Base-by-base conservation (phyloP, 106 monocot species). In the Allium fistulosum region DNA sequence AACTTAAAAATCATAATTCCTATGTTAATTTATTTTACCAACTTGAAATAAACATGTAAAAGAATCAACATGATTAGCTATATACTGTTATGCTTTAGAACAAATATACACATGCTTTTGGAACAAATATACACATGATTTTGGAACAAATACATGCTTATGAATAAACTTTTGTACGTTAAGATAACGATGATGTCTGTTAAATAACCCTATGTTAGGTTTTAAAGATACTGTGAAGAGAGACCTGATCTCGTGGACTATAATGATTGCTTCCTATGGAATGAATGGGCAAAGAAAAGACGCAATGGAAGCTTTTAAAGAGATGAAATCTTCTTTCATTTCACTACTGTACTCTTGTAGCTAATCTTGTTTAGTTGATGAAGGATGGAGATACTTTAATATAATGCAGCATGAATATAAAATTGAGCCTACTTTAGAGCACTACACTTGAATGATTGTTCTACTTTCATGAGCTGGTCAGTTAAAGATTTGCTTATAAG, bases 401-500 rank as follows among this genome's bases (percentile, higher is more conserved):
- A 69, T 75, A 11, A 91, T 91, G 90, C 75, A 76, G 67, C 70
- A 79, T 63, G 87, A 91, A 45, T 84, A 77, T 72, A 77, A 77
- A 14, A 78, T 90, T 48, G 83, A 87, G 46, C 92, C 92, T 27
- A 70, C 69, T 46, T n/a, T 85, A 37, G 85, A 88, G 69, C 92
- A 92, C 61, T 92, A 85, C 63, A 76, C 80, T 7, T 92, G 85
- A 59, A 88, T 88, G 80, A 88, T 92, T 53, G 92, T 85, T 65
- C 56, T 92, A 48, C 82, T 92, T 45, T 74, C 87, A 71, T 82
- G 82, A 71, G 80, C 84, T 46, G 92, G 88, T 28, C 62, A 51
- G 17, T 53, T 92, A 61, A 71, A 18, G 14, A 83, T 22, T 83
- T 65, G 92, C 88, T 49, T 88, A 76, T 15, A 79, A 71, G 61